phyloP scores from a whole-genome alignment of 2,329 filamentous ascomycete genomes.

The Ophiocordyceps robertsii region DNA sequence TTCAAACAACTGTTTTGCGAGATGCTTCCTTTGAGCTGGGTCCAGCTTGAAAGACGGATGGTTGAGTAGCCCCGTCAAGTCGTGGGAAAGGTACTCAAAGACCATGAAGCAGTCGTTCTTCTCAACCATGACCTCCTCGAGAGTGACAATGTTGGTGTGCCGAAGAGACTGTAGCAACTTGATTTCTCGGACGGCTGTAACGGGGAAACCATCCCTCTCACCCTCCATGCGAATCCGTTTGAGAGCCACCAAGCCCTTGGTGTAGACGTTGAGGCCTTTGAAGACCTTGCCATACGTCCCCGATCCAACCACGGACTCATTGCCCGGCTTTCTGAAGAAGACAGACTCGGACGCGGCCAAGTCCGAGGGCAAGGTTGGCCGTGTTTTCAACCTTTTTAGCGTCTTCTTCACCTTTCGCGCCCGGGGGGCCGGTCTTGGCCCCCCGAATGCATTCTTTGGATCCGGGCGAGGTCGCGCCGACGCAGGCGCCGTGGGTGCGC shows the following conservation, averaged over 20 bases:
- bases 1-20: constrained; percentile 86
- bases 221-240: constrained; percentile 93
- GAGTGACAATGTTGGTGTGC: constrained; percentile 68
- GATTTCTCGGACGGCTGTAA: constrained; percentile 83
- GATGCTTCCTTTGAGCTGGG: constrained; percentile 76
- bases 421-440: constrained; percentile 27
- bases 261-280: constrained; percentile 89
- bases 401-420: constrained; percentile 54
- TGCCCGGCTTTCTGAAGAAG: constrained; percentile 91
- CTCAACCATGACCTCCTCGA: constrained; percentile 95
- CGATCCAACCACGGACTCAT: constrained; percentile 90
- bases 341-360: constrained; percentile 73
- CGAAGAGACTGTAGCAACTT: constrained; percentile 79
- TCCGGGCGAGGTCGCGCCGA: constrained; percentile 29
- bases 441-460: constrained; percentile 16
- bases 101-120: constrained; percentile 99
- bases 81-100: constrained; percentile 94
- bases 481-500: constrained; percentile 40
- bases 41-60: constrained; percentile 85
- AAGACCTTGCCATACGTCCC: constrained; percentile 95
- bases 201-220: constrained; percentile 79
- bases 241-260: constrained; percentile 66
- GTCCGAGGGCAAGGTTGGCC: constrained; percentile 57
- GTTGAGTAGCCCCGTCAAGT: constrained; percentile 87
- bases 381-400: constrained; percentile 56